Base-by-base conservation (phyloP, 768 basidiomycete genomes). In the Peribolospora baueri region DNA sequence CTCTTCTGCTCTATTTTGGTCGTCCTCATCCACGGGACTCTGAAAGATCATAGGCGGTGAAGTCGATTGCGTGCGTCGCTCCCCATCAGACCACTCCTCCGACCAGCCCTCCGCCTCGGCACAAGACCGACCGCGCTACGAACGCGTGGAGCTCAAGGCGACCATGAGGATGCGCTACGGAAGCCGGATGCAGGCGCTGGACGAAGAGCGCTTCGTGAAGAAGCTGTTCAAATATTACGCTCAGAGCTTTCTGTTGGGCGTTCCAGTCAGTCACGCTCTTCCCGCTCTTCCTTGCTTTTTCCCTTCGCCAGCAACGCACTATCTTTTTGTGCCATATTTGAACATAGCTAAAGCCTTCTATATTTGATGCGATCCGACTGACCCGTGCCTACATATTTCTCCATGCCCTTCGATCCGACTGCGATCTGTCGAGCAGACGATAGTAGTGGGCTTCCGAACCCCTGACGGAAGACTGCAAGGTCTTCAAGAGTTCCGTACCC, bases 181-280 rank as follows among this genome's bases (percentile, higher is more conserved):
- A 77, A 57, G 59, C 14, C 40, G 70, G 3, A 68, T 75, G 48
- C 84, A 87, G 55, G 77, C 80, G 64, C 66, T 67, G n/a, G 75
- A 68, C 54, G 90, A 90, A 60, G 84, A 88, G 68, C 80, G 78
- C 86, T 85, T 62, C 55, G 74, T 59, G 5, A 86, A 82, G 66
- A 90, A 90, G 65, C 70, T 90, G n/a, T 75, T 90, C 56, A 87
- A 84, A 63, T 85, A 85, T 67, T 88, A 87, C 71, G 77, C 86
- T 57, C 86, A 90, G 63, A 87, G 84, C 1, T 88, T 85, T 66
- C 74, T 90, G 38, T 75, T 90, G 54, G 87, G 86, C 51, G 84
- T 90, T n/a, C 86, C 85, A 25, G 81, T 81, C 25, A 25, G 25
- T 25, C 25, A 25, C 25, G 25, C 25, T 25, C 25, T 25, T 25